Evolutionary conservation across 345 rosid species (phyloP), one percentile per base, ranked within the genome.

Genomic region (Salix brachista): DNA sequence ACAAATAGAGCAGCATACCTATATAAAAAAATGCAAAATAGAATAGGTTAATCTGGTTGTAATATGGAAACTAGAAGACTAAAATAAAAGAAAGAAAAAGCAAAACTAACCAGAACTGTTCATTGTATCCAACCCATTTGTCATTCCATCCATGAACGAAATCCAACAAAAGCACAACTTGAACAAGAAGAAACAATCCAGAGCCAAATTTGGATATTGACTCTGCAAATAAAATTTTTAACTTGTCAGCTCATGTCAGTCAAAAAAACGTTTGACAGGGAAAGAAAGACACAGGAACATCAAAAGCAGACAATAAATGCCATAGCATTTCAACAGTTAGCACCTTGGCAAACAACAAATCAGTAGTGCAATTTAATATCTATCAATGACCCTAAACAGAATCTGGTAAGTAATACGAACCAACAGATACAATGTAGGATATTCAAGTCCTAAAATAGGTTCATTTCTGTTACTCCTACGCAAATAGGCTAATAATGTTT

Each of bases 121-220:
- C 97, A 34, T 89, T 91, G 52, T 96, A 96, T 83, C 94, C 96
- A 83, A 92, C 97, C 98, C 97, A 96, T 67, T 90, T 94, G 83
- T 96, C 98, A 90, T 96, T 96, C 99, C 99, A 96, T 69, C 97
- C 94, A 78, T 90, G 98, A 84, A 96, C 98, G 76, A 96, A 96
- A 83, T 96, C 99, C 90, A 94, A 87, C 81, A 96, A 84, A 88
- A 96, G 98, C 73, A 96, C 98, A 85, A 96, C 99, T 88, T 96
- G 98, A 72, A 94, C 92, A 74, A 96, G 96, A 82, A 94, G 98
- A 68, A 96, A 96, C 82, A 96, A 82, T 28, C 99, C 99, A 26
- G 98, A 90, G 76, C 99, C 98, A 71, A 96, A 96, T 88, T 92
- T 96, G 72, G 99, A 96, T 70, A 86, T 84, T 0, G 92, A 80